Evolutionary conservation across 2,329 filamentous ascomycete species (phyloP).

Genomic region (Hymenotorrendiella dingleyae): DNA sequence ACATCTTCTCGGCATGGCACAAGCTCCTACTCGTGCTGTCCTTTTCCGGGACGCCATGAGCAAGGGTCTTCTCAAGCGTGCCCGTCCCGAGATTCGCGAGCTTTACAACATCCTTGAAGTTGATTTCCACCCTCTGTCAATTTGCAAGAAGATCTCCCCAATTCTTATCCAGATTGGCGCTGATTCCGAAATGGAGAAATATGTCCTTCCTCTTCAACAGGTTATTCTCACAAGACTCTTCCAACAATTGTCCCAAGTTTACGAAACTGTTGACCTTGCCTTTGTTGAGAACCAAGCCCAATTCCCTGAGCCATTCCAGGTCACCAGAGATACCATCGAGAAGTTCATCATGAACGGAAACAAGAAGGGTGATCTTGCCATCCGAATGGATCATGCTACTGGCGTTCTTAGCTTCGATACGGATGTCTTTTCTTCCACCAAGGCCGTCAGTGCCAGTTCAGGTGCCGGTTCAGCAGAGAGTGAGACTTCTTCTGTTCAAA

Average conservation of each 20-base stretch:
- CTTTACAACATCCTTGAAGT: conserved; percentile 99
- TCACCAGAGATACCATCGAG: conserved; percentile 84
- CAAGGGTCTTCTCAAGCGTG: conserved; percentile 90
- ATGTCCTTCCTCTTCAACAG: conserved; percentile 91
- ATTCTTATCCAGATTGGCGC: conserved; percentile 90
- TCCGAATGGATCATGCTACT: conserved; percentile 92
- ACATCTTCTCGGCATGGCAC: conserved; percentile 88
- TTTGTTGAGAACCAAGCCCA: conserved; percentile 92
- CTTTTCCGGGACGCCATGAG: conserved; percentile 94
- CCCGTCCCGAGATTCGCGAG: conserved; percentile 88
- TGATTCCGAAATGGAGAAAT: conserved; percentile 95
- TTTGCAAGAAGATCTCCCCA: conserved; percentile 98
- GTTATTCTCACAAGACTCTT: conserved; percentile 97
- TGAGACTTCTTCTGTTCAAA: conserved; percentile 80
- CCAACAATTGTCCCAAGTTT: conserved; percentile 98
- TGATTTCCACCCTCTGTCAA: conserved; percentile 97
- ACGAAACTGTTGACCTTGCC: conserved; percentile 91
- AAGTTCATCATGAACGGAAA: conserved; percentile 99
- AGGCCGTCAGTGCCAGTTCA: conserved; percentile 81
- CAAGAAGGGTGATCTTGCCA: conserved; percentile 97
- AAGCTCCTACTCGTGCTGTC: conserved; percentile 79
- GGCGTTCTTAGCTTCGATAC: conserved; percentile 96
- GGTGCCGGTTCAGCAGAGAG: conserved; percentile 80
- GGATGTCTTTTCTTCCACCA: conserved; percentile 95
- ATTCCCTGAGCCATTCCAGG: conserved; percentile 95